Evolutionary conservation across 1,139 yeast species (phyloP).

Genomic region (Diutina siamensis): DNA sequence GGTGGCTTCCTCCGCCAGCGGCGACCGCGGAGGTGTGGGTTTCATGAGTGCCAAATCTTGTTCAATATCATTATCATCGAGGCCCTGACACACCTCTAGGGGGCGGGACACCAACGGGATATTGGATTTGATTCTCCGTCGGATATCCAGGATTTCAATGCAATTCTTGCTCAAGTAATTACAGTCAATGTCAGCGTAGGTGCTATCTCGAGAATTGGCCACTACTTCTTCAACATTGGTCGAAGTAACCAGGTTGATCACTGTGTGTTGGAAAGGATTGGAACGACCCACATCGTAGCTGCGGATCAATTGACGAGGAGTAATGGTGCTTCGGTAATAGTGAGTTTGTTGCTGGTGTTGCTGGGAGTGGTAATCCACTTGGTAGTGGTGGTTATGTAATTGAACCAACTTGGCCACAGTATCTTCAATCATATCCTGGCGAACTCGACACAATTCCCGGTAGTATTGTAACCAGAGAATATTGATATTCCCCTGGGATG

Average conservation of each 20-base stretch:
- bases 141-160: conserved; percentile 22
- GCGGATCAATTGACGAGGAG: conserved; percentile 11
- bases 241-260: not conserved
- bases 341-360: conserved; percentile 12
- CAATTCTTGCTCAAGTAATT: conserved; percentile 18
- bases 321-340: conserved; percentile 23
- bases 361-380: conserved; percentile 10
- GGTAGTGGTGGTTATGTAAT: conserved; percentile 11
- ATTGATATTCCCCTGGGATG: conserved; percentile 17
- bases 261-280: conserved; percentile 6
- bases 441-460: conserved; percentile 8
- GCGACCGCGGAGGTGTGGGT: too few species aligned
- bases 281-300: conserved; percentile 4
- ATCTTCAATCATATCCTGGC: conserved; percentile 9
- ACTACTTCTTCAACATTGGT: conserved; percentile 8
- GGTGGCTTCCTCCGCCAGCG: not conserved
- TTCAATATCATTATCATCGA: not conserved
- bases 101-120: not conserved
- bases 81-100: not conserved
- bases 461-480: conserved; percentile 10
- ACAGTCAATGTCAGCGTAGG: conserved; percentile 16
- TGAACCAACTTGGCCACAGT: conserved; percentile 9
- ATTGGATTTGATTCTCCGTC: not conserved
- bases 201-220: conserved; percentile 16
- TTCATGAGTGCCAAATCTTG: not conserved